Evolutionary conservation across 495 filamentous ascomycete genomes (phyloP).

Genomic region (Xylaria cubensis): DNA sequence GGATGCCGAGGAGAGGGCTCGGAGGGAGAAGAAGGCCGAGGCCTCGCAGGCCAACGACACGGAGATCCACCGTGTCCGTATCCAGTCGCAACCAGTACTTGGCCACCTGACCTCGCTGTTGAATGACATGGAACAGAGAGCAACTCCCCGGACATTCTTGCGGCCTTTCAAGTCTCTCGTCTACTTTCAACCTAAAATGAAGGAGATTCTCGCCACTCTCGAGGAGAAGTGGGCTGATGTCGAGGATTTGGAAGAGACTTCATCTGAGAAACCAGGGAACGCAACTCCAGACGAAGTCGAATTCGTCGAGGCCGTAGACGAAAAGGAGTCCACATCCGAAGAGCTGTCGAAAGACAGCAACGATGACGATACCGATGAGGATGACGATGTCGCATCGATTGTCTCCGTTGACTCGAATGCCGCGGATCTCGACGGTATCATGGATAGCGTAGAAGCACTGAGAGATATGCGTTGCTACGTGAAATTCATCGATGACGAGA

Average conservation of each 20-base stretch:
- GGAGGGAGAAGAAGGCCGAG: conserved; percentile 35
- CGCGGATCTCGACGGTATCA: conserved; percentile 37
- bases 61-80: conserved; percentile 46
- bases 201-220: conserved; percentile 41
- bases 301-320: conserved; percentile 30
- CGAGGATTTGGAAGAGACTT: conserved; percentile 37
- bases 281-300: conserved; percentile 32
- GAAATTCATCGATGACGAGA: conserved; percentile 44
- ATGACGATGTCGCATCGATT: conserved; percentile 34
- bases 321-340: conserved; percentile 23
- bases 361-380: conserved; percentile 28
- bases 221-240: conserved; percentile 47
- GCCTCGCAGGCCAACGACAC: conserved; percentile 32
- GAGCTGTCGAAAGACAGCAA: conserved; percentile 17
- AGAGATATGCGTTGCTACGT: conserved; percentile 44
- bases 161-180: conserved; percentile 49
- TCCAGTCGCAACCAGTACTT: conserved; percentile 48
- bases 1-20: conserved; percentile 24
- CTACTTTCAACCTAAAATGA: conserved; percentile 48
- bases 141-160: conserved; percentile 43
- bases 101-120: conserved; percentile 38
- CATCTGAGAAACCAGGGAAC: conserved; percentile 26
- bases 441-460: conserved; percentile 44
- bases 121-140: conserved; percentile 33
- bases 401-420: conserved; percentile 38